Evolutionary conservation across 805 yeast genomes (phyloP).

Genomic region (Metschnikowia hibisci): DNA sequence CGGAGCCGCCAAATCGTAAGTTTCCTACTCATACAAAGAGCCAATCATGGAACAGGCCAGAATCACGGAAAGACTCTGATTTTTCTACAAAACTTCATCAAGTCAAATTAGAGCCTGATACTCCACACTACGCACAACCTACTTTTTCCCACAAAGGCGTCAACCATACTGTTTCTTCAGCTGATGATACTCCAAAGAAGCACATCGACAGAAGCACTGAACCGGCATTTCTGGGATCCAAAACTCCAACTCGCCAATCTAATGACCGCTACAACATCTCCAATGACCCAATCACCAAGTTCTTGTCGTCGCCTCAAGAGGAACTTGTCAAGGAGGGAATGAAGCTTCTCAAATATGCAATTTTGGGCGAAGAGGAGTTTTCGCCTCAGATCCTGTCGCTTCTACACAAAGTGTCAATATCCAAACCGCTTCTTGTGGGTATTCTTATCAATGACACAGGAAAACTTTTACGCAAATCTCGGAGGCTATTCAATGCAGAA

Average conservation of each 20-base stretch:
- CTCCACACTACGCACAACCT: conserved; percentile 15
- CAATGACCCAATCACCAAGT: conserved; percentile 35
- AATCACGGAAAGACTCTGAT: not conserved
- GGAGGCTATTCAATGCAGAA: conserved; percentile 24
- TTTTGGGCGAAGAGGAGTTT: conserved; percentile 33
- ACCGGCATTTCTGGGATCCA: not conserved
- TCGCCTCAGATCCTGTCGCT: conserved; percentile 21
- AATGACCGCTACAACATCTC: conserved; percentile 12
- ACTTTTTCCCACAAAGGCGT: conserved; percentile 10
- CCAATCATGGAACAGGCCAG: not conserved
- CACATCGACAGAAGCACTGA: not conserved
- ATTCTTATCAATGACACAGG: conserved; percentile 31
- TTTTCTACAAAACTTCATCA: not conserved
- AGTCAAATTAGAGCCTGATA: not conserved
- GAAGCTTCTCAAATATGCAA: conserved; percentile 34
- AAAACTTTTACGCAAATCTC: conserved; percentile 22
- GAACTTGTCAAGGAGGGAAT: conserved; percentile 35
- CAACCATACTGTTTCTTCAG: not conserved
- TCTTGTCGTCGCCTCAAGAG: conserved; percentile 30
- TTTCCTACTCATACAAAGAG: not conserved
- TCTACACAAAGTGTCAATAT: conserved; percentile 26
- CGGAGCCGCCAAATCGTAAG: conserved; percentile 1
- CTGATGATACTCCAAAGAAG: not conserved
- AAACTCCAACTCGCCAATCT: not conserved
- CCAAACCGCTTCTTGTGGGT: conserved; percentile 27